These are phyloP conservation scores for Annulohypoxylon truncatum DNA, from an alignment of 2,329 filamentous ascomycete species.

Conservation along the genomic window DNA sequence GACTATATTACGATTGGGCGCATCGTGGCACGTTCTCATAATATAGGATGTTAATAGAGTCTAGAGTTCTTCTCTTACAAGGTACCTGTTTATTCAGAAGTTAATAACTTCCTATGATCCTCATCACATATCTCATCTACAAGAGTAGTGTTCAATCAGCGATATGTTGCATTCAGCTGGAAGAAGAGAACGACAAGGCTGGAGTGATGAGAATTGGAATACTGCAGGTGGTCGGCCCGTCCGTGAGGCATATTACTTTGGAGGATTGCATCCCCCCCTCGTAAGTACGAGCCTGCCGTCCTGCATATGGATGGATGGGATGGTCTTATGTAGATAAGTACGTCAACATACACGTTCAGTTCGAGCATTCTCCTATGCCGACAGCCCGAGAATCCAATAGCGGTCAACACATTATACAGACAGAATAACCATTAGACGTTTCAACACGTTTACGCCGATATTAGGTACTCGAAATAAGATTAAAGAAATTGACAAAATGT, in stretches of 20 bases:
- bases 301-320: too few relatives aligned
- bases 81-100: not conserved
- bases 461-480: too few relatives aligned
- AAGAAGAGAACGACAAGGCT: conserved; percentile 3
- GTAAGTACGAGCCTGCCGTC: too few relatives aligned
- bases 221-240: not conserved
- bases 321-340: not conserved
- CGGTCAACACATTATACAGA: too few relatives aligned
- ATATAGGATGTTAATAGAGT: too few relatives aligned
- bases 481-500: too few relatives aligned
- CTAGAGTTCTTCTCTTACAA: too few relatives aligned
- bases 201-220: not conserved
- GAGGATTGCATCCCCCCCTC: not conserved
- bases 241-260: not conserved
- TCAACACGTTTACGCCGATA: too few relatives aligned
- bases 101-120: not conserved
- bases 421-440: too few relatives aligned
- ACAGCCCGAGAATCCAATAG: not conserved
- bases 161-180: conserved; percentile 4
- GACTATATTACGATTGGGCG: not conserved
- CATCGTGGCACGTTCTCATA: not conserved
- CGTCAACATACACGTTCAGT: not conserved
- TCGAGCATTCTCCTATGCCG: not conserved
- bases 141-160: not conserved
- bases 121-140: not conserved